Evolutionary conservation across 2,329 filamentous ascomycete species (phyloP).

Genomic region (Pyricularia grisea): DNA sequence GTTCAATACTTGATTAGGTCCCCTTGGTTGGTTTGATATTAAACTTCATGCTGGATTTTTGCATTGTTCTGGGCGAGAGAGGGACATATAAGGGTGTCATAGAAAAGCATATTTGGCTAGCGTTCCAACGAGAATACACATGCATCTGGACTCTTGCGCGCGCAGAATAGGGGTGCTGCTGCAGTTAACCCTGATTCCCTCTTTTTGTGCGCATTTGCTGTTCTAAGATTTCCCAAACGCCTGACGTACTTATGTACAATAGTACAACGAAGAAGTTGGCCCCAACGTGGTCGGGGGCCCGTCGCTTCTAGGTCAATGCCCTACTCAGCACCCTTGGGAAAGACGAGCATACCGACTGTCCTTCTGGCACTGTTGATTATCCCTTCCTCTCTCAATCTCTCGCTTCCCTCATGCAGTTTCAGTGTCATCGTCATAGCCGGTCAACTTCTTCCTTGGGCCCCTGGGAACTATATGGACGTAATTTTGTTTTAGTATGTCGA

Average conservation of each 20-base stretch:
- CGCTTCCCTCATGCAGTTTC: slow-evolving; percentile 4
- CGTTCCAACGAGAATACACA: background rate
- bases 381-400: background rate
- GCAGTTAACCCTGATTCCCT: background rate
- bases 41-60: background rate
- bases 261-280: background rate
- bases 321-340: background rate
- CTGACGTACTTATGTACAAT: slow-evolving; percentile 13
- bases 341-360: background rate
- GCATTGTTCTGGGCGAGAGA: background rate
- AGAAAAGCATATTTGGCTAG: slow-evolving; percentile 1
- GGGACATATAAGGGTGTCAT: background rate
- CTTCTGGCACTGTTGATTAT: background rate
- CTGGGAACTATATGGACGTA: slow-evolving; percentile 35
- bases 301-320: background rate
- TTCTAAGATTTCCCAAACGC: slow-evolving; percentile 1
- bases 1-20: background rate
- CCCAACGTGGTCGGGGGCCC: background rate
- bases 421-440: slow-evolving; percentile 49
- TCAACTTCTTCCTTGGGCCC: slow-evolving; percentile 49
- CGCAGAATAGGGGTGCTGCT: background rate
- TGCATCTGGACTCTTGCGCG: background rate
- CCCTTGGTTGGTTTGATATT: background rate
- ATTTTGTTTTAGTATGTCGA: background rate
- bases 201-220: slow-evolving; percentile 1